Percentiles rank a stretch among this genome's conserved stretches.
These are phyloP conservation scores for Nicotiana sylvestris DNA, from an alignment of 257 asterid species.

Conservation along the genomic window DNA sequence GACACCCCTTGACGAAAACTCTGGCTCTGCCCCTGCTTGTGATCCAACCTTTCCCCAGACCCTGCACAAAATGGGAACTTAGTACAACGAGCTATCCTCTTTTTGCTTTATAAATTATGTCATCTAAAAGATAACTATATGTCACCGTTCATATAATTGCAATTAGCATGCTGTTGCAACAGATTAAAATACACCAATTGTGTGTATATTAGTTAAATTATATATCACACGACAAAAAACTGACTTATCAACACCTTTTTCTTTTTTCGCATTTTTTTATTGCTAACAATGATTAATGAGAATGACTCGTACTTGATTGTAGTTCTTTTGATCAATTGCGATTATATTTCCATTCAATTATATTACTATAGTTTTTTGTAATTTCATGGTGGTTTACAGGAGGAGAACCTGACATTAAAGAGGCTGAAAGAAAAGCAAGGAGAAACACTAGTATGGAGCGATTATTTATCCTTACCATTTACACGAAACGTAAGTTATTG, in stretches of 20 bases:
- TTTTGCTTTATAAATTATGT: no score
- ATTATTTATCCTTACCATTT: conserved; percentile 63
- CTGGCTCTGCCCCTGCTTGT: no score
- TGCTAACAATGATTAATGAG: background rate
- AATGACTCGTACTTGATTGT: background rate
- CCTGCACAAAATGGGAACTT: no score
- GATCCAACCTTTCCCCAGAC: no score
- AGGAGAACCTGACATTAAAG: conserved; percentile 65
- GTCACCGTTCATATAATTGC: no score
- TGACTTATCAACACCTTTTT: background rate
- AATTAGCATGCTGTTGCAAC: no score
- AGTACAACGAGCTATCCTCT: no score
- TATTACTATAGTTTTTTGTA: background rate
- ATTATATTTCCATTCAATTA: background rate
- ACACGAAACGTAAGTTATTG: conserved; percentile 61
- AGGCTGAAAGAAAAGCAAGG: conserved; percentile 50
- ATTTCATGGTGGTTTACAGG: conserved; percentile 30
- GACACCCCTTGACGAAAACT: no score
- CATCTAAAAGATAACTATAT: no score
- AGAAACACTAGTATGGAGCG: conserved; percentile 58
- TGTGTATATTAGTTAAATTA: no score
- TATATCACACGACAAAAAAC: background rate
- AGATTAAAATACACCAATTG: no score
- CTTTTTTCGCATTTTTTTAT: background rate
- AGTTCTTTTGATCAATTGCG: background rate